Evolutionary conservation across 179 eudicot species (phyloP), one percentile per base, ranked within the genome.

Genomic region (Sideroxylon spinosum): DNA sequence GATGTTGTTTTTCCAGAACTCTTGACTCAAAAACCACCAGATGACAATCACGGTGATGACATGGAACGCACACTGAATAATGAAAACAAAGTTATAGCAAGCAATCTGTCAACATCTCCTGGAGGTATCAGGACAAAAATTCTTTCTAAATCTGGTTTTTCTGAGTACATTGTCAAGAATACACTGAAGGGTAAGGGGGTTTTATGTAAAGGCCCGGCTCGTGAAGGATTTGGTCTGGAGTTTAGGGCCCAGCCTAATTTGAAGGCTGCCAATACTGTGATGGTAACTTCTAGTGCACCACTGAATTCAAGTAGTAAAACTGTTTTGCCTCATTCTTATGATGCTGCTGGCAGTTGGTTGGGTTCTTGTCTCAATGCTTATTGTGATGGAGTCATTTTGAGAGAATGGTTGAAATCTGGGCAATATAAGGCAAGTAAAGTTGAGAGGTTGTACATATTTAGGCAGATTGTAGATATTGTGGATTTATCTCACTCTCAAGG

Each of bases 111-210:
- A 48, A 57, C 37, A 13, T 65, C 86, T 75, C 66, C 80, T 85
- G 86, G 82, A 60, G 82, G 84, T 75, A 86, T 88, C 81, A 87
- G 95, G 73, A 92, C 92, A 68, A 94, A 96, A 82, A 84, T 94
- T 67, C 64, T 94, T 74, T 90, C 98, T 0, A 91, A 83, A 62
- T 87, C 95, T 72, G 99, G 94, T 57, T 85, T 81, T 60, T 91
- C 98, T 9, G 89, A 90, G 72, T 94, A 85, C 79, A 94, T 90
- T 82, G 83, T 96, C 12, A 96, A 91, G 73, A 90, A 81, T 75
- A 82, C 90, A 19, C 82, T 96, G 76, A 90, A 87, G 84, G 97
- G 92, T 69, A 94, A 94, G 78, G 99, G 98, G 73, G 82, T 85
- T 49, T 59, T 91, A 78, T 86, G 64, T 63, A 92, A 86, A 87